A percentile compares a stretch with the other conserved stretches of the same genome.
Conservation (phyloP, 345 rosid genomes). For the Eucalyptus caleyi region DNA sequence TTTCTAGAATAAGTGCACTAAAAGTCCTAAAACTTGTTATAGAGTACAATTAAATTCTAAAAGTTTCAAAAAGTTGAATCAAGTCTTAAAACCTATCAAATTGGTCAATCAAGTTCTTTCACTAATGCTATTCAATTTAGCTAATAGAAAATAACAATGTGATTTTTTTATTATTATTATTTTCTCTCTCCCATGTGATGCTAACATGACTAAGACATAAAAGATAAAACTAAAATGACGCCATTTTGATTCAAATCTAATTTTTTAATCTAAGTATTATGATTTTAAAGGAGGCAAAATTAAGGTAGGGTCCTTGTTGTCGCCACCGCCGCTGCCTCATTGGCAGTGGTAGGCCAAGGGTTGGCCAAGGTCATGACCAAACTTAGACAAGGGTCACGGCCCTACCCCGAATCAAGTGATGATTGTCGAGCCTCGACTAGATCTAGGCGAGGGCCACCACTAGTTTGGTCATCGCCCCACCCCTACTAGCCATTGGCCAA, state of each 20-base stretch:
- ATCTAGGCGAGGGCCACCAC: background rate
- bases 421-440: background rate
- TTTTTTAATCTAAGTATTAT: background rate
- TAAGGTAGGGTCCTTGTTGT: background rate
- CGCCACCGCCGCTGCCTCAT: rapidly evolving
- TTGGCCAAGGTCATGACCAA: no score
- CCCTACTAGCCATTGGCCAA: background rate
- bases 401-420: background rate
- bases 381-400: background rate
- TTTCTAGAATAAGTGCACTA: background rate
- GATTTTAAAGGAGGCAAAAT: background rate
- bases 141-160: background rate
- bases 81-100: background rate
- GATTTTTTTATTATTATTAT: background rate
- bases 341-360: background rate
- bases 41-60: background rate
- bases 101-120: background rate
- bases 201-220: background rate
- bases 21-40: background rate
- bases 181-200: background rate
- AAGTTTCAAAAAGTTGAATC: background rate
- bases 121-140: background rate
- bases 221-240: background rate
- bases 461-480: background rate
- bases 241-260: background rate